A percentile compares a stretch with the other conserved stretches of the same genome.
Evolutionary conservation across 2,329 filamentous ascomycete species (phyloP).

Genomic region (Monosporascus sp.): DNA sequence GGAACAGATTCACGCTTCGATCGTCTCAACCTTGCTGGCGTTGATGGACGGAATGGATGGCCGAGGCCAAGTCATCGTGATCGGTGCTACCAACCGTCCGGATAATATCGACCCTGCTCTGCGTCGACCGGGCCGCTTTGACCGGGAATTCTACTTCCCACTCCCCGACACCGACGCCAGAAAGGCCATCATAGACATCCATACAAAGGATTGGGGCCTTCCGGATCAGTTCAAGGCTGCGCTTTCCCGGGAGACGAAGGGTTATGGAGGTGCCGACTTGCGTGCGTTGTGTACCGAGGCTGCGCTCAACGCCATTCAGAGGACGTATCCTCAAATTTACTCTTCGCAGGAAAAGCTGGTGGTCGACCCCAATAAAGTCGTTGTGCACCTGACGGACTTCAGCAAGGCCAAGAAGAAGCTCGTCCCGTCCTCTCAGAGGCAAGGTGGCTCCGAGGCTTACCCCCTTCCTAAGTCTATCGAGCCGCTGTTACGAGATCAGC

Average conservation of each 20-base stretch:
- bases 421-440: constrained; percentile 88
- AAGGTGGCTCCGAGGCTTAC: constrained; percentile 75
- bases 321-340: constrained; percentile 96
- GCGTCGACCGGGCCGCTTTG: constrained; percentile 87
- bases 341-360: constrained; percentile 81
- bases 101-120: constrained; percentile 97
- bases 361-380: constrained; percentile 79
- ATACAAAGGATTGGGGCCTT: constrained; percentile 90
- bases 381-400: constrained; percentile 87
- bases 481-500: constrained; percentile 70
- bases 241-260: constrained; percentile 84
- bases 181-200: constrained; percentile 85
- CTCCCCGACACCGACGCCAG: constrained; percentile 76
- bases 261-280: constrained; percentile 92
- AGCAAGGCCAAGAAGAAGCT: constrained; percentile 97
- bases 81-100: constrained; percentile 95
- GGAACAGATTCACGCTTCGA: constrained; percentile 97
- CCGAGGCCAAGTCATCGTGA: constrained; percentile 96
- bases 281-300: constrained; percentile 94
- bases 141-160: constrained; percentile 97
- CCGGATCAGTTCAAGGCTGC: constrained; percentile 73
- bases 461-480: constrained; percentile 75
- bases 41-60: constrained; percentile 98
- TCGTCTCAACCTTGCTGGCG: constrained; percentile 88
- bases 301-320: constrained; percentile 89